Conservation (phyloP, 2,329 filamentous ascomycete species). For the Fusarium piperis region DNA sequence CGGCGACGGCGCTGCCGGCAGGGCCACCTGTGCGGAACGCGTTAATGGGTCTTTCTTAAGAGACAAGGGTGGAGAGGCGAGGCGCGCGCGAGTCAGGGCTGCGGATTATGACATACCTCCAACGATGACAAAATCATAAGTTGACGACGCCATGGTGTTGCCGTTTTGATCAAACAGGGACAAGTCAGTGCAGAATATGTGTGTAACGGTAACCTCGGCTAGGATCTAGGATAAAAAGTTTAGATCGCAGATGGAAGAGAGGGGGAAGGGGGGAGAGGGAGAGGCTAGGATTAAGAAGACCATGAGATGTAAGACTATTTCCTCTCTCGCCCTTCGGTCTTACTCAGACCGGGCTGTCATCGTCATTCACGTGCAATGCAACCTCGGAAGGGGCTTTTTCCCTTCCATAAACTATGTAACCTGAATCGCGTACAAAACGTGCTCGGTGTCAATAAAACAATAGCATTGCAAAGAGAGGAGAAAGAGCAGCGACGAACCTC, state of each 20-base stretch:
- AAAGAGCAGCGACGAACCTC: not conserved
- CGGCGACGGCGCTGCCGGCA: slow-evolving; percentile 65
- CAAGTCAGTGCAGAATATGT: not conserved
- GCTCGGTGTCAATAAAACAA: not conserved
- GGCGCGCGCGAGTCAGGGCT: not conserved
- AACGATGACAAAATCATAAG: slow-evolving; percentile 34
- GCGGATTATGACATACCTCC: slow-evolving; percentile 27
- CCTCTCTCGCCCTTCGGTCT: not conserved
- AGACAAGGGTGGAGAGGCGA: not conserved
- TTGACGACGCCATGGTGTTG: slow-evolving; percentile 12
- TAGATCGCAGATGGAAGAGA: slow-evolving; percentile 6
- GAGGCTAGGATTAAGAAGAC: not conserved
- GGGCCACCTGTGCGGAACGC: slow-evolving; percentile 54
- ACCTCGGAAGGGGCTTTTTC: not conserved
- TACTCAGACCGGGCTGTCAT: not conserved
- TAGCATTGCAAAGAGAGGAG: not conserved
- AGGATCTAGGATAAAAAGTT: not conserved
- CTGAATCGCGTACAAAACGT: not conserved
- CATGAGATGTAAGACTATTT: not conserved
- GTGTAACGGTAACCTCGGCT: not conserved
- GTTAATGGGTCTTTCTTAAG: not conserved
- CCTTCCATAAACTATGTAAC: not conserved
- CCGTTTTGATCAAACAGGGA: not conserved
- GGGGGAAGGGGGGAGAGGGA: not conserved
- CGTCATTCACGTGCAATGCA: not conserved